These are phyloP conservation scores for Yamadazyma membranifaciens DNA, from an alignment of 1,139 yeast genomes.

Conservation along the genomic window DNA sequence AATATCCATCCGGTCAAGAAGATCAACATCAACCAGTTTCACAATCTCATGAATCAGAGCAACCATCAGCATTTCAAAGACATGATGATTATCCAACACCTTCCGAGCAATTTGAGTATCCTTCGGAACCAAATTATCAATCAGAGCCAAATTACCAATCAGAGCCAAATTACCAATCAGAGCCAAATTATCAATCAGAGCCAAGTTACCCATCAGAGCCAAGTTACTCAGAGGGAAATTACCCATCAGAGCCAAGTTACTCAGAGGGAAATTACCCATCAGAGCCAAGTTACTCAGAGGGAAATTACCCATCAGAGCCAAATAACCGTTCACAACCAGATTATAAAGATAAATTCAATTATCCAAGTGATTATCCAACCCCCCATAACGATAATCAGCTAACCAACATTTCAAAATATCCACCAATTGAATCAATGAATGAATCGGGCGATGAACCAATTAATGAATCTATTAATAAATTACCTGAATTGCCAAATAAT, in stretches of 20 bases:
- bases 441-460: too few species aligned
- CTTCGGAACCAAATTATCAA: constrained; percentile 4
- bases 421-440: constrained; percentile 5
- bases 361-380: not conserved
- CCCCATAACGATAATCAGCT: not conserved
- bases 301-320: too few species aligned
- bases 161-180: not conserved
- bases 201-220: constrained; percentile 3
- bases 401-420: constrained; percentile 8
- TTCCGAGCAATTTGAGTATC: not conserved
- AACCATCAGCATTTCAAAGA: too few species aligned
- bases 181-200: constrained; percentile 5
- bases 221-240: not conserved
- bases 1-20: not conserved
- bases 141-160: not conserved
- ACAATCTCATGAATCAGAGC: too few species aligned
- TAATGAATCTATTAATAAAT: too few species aligned
- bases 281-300: too few species aligned
- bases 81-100: not conserved
- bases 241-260: constrained; percentile 2
- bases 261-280: too few species aligned
- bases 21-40: not conserved
- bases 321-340: too few species aligned
- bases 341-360: not conserved
- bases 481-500: too few species aligned